These are phyloP conservation scores for Exophiala sp. DNA, from an alignment of 2,329 filamentous ascomycete genomes.

Conservation along the genomic window DNA sequence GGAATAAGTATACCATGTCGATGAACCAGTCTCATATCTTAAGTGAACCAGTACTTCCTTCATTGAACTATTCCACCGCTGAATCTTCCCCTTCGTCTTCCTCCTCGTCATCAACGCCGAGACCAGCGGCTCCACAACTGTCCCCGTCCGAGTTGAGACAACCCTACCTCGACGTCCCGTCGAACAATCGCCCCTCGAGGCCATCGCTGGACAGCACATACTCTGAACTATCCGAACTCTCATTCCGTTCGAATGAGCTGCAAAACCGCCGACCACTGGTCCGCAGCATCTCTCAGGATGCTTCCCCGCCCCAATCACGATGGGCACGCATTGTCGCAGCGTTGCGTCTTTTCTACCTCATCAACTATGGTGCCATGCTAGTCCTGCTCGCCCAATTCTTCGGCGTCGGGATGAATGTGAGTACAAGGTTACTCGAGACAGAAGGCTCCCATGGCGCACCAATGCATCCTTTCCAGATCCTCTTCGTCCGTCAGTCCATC, in stretches of 20 bases:
- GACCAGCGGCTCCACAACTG: neutral
- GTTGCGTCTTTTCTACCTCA: conserved; percentile 51
- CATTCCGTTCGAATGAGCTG: conserved; percentile 25
- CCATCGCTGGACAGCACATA: conserved; percentile 26
- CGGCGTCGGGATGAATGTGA: conserved; percentile 79
- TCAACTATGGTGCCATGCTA: conserved; percentile 69
- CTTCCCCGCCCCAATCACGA: conserved; percentile 1
- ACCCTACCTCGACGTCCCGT: conserved; percentile 19
- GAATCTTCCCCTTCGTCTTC: neutral
- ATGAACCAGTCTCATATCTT: neutral
- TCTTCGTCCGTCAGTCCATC: conserved; percentile 75
- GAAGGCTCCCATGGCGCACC: conserved; percentile 63
- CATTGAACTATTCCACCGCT: conserved; percentile 3
- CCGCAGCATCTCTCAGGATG: conserved; percentile 17
- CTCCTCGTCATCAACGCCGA: conserved; percentile 12
- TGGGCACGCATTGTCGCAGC: conserved; percentile 31
- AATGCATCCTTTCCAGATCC: conserved; percentile 79
- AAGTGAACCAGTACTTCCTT: neutral
- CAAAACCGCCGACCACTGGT: conserved; percentile 17
- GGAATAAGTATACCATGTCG: conserved; percentile 14
- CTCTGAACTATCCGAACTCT: conserved; percentile 29
- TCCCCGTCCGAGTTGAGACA: neutral
- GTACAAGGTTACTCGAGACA: conserved; percentile 69
- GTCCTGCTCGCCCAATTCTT: conserved; percentile 77
- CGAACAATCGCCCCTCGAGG: conserved; percentile 8